Base-by-base conservation (phyloP, 2,329 filamentous ascomycete genomes). In the Diaporthe vaccinii region DNA sequence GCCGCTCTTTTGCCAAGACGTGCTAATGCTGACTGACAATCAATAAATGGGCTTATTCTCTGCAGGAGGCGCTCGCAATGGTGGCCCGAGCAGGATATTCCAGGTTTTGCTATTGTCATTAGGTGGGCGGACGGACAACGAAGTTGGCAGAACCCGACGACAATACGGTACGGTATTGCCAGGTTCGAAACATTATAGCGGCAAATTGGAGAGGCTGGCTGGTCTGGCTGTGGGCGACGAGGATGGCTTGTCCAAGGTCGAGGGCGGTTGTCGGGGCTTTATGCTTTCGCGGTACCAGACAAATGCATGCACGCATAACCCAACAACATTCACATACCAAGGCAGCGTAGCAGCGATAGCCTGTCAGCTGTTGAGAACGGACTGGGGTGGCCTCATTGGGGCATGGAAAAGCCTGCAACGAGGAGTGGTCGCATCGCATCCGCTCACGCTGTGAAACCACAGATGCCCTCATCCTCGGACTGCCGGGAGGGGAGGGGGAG, bases 211-310 rank as follows among this genome's bases (percentile, higher is more conserved):
- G 65, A 69, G 65, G 65, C 65, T 69, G 65, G 61, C 34, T 39
- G 31, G 62, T 34, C 7, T 39, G 22, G 8, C 6, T 39, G 65
- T 14, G 12, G 65, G 34, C n/a, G 65, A 55, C 65, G 65, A 69
- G 65, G 65, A 31, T 69, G 49, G 65, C 65, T 41, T 69, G 65
- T 69, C 65, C 65, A 55, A 51, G 65, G 65, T 34, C 4, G 65
- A 28, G 3, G 22, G n/a, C 28, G 31, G 46, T 17, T 4, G 65
- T 51, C 31, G 7, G 44, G 62, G 65, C 46, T 53, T 53, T 51
- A 69, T 55, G 65, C 34, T 69, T 28, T 46, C 3, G 46, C 25
- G 3, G 34, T 41, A 69, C 65, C 49, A 53, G 41, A 69, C 49
- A 69, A 69, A 69, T 28, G 46, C 46, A 44, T 12, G 7, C 31